Percentiles rank a stretch among this genome's conserved stretches.
phyloP scores from a whole-genome alignment of 2,329 filamentous ascomycete genomes.

The Karstenula rhodostoma region DNA sequence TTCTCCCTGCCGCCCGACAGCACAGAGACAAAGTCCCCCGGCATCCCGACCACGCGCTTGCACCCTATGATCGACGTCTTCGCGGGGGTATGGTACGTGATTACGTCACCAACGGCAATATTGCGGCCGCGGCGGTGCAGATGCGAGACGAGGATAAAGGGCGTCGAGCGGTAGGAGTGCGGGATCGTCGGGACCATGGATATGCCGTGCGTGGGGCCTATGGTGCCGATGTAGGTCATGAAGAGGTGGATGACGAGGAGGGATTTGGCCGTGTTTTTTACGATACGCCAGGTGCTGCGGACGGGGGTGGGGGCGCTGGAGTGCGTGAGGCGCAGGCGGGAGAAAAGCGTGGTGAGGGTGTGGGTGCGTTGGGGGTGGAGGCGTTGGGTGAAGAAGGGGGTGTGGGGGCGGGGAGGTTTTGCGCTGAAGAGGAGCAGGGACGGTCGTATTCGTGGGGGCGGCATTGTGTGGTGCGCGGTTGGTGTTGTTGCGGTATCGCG shows the following conservation, averaged over 20 bases:
- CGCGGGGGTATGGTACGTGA: slow-evolving; percentile 79
- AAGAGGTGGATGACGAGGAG: slow-evolving; percentile 46
- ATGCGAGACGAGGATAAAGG: slow-evolving; percentile 37
- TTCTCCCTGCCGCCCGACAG: slow-evolving; percentile 63
- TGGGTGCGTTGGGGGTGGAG: slow-evolving; percentile 12
- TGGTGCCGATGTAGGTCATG: slow-evolving; percentile 64
- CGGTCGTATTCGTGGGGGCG: slow-evolving; percentile 29
- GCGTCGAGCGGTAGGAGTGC: slow-evolving; percentile 21
- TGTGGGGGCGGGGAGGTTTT: slow-evolving; percentile 18
- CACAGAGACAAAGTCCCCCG: slow-evolving; percentile 74
- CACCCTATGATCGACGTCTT: slow-evolving; percentile 65
- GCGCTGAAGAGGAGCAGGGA: slow-evolving; percentile 5
- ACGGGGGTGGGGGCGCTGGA: background rate
- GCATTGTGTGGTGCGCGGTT: slow-evolving; percentile 22
- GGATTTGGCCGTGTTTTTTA: slow-evolving; percentile 24
- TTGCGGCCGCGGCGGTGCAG: slow-evolving; percentile 63
- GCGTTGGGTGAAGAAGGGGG: slow-evolving; percentile 6
- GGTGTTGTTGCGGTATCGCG: slow-evolving; percentile 21
- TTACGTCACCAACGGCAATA: slow-evolving; percentile 80
- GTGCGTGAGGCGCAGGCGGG: slow-evolving; percentile 19
- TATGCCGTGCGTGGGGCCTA: slow-evolving; percentile 71
- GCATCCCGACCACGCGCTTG: slow-evolving; percentile 73
- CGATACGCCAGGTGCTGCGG: slow-evolving; percentile 2
- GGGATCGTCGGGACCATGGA: slow-evolving; percentile 89
- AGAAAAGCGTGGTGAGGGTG: slow-evolving; percentile 7